Percentiles rank a stretch among this genome's conserved stretches.
These are phyloP conservation scores for Grifola frondosa DNA, from an alignment of 1,284 basidiomycete species.

Conservation along the genomic window DNA sequence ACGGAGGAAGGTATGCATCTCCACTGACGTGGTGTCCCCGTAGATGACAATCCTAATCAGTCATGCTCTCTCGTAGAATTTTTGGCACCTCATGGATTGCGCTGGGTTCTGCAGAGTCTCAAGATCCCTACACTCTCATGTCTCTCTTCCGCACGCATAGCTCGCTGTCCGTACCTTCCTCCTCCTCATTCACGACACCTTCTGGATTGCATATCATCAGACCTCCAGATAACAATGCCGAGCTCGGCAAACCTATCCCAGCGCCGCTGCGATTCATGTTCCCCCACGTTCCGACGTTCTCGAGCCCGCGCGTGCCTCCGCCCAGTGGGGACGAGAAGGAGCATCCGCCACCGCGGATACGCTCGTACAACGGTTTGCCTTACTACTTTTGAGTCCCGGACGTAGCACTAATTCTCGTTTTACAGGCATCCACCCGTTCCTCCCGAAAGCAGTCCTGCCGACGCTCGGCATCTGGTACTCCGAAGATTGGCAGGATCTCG, in stretches of 20 bases:
- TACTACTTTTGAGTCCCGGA: neutral
- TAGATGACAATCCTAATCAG: slow-evolving; percentile 4
- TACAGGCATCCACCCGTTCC: slow-evolving; percentile 61
- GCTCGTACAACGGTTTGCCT: slow-evolving; percentile 26
- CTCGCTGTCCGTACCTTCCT: slow-evolving; percentile 48
- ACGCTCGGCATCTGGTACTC: slow-evolving; percentile 63
- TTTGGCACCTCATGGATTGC: slow-evolving; percentile 30
- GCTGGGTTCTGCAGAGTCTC: slow-evolving; percentile 25
- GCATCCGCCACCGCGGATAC: slow-evolving; percentile 28
- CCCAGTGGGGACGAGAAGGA: slow-evolving; percentile 23
- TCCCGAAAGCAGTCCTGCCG: slow-evolving; percentile 72
- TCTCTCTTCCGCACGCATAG: slow-evolving; percentile 80
- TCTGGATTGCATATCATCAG: slow-evolving; percentile 43
- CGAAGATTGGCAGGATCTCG: slow-evolving; percentile 77
- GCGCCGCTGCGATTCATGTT: slow-evolving; percentile 74
- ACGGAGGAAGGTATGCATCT: slow-evolving; percentile 31
- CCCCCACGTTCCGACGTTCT: slow-evolving; percentile 60
- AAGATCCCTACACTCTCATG: slow-evolving; percentile 73
- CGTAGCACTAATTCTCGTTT: slow-evolving; percentile 14
- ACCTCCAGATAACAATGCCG: slow-evolving; percentile 41
- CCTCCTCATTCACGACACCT: slow-evolving; percentile 20
- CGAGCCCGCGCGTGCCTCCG: slow-evolving; percentile 39
- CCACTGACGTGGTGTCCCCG: neutral
- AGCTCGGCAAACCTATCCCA: slow-evolving; percentile 41
- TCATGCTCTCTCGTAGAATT: slow-evolving; percentile 22